Percentiles rank a stretch among this genome's conserved stretches.
Conservation (phyloP, 805 yeast genomes). For the Myxozyma monticola region DNA sequence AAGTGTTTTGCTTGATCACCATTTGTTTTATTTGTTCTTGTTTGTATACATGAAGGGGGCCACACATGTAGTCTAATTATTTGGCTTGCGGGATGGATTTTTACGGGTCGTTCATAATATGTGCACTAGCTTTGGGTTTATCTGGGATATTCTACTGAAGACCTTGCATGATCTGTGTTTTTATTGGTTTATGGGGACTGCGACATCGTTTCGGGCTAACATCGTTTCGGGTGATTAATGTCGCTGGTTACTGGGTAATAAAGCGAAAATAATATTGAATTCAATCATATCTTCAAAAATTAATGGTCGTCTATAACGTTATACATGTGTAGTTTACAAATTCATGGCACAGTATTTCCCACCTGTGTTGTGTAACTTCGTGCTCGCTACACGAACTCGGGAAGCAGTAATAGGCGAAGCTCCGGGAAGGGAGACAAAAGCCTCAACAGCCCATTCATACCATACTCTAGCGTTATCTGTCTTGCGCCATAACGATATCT, state of each 20-base stretch:
- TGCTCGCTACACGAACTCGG: slow-evolving; percentile 20
- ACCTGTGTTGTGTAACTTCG: slow-evolving; percentile 37
- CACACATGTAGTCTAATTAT: too few relatives aligned
- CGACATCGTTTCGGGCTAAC: too few relatives aligned
- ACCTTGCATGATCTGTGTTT: too few relatives aligned
- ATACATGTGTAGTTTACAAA: slow-evolving; percentile 17
- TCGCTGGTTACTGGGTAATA: not conserved
- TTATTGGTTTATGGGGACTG: too few relatives aligned
- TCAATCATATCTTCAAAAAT: not conserved
- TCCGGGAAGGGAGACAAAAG: slow-evolving; percentile 43
- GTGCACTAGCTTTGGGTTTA: too few relatives aligned
- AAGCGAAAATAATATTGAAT: not conserved
- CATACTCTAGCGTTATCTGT: slow-evolving; percentile 49
- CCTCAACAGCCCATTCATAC: slow-evolving; percentile 68
- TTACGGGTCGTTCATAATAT: too few relatives aligned
- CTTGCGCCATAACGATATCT: slow-evolving; percentile 53
- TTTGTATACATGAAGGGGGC: too few relatives aligned
- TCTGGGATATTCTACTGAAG: too few relatives aligned
- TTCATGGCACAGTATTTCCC: slow-evolving; percentile 35
- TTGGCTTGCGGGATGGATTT: too few relatives aligned
- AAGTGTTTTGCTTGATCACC: too few relatives aligned
- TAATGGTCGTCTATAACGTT: not conserved
- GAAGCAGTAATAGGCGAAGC: slow-evolving; percentile 15
- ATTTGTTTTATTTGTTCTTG: too few relatives aligned
- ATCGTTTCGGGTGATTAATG: not conserved